Base-by-base conservation (phyloP, 129 eudicot genomes). In the Silybum marianum region DNA sequence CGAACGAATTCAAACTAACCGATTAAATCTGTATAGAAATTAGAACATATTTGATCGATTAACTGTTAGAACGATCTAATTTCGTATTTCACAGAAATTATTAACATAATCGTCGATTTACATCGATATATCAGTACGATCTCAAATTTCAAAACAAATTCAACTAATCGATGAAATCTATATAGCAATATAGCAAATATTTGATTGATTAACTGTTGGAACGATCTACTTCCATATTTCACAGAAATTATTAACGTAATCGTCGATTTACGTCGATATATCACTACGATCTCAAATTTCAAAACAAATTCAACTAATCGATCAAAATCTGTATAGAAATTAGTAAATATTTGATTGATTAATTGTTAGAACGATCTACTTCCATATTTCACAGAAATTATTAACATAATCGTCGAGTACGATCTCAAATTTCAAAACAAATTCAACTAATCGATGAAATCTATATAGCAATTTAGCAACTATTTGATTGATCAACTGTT, bases 371-470 rank as follows among this genome's bases (percentile, higher is more conserved):
- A 48, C 23, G 25, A 46, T 46, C 42, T 48, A 42, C 23, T 72
- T 72, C 5, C 21, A 19, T 3, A 32, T 32, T 32, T 32, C 36
- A 3, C 36, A 32, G 36, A 32, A 32, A 32, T 32, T 4, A 32
- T 32, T 4, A 32, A 32, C 36, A 32, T 32, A 4, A 3, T n/a
- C 26, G 69, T 48, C 22, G 1, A 4, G 72, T 76, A 60, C 38
- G 73, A 63, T 42, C 68, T 16, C 78, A 74, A 11, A 19, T 46
- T 7, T 4, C 1, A 22, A 2, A 75, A 71, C 14, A 71, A 71
- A 71, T 7, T 71, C 51, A 71, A 75, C 69, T 75, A 74, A 26
- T 51, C 16, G 34, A 76, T 60, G n/a, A 34, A 44, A 76, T 60
- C 21, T 10, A 25, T 32, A 13, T 9, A 75, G 79, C 18, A 54